Evolutionary conservation across 768 basidiomycete genomes (phyloP).

Genomic region (Lactarius akahatsu): DNA sequence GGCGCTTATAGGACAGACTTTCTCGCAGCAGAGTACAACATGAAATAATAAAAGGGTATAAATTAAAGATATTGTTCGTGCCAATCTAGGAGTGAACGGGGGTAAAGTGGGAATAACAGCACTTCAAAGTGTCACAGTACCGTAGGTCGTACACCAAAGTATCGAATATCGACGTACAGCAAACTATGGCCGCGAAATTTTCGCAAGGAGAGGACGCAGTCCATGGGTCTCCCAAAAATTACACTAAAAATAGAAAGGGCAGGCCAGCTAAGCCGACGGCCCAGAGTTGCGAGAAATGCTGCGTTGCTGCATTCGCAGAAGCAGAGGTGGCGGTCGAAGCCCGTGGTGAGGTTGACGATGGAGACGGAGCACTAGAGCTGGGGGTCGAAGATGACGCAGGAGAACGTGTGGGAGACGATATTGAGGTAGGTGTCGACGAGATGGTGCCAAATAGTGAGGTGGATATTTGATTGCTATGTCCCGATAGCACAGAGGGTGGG

Average conservation of each 20-base stretch:
- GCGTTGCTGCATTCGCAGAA: constrained; percentile 7
- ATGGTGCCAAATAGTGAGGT: constrained; percentile 9
- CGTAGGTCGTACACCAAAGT: not conserved
- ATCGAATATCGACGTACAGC: not conserved
- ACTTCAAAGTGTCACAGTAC: not conserved
- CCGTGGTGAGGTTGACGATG: not conserved
- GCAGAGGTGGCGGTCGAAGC: not conserved
- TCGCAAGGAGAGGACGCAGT: not conserved
- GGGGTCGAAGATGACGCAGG: not conserved
- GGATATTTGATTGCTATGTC: constrained; percentile 15
- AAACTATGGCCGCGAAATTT: not conserved
- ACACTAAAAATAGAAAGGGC: constrained; percentile 4
- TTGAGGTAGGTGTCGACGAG: not conserved
- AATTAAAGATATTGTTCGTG: not conserved
- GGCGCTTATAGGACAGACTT: not conserved
- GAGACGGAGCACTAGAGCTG: not conserved
- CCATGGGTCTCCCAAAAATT: not conserved
- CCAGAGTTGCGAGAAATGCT: not conserved
- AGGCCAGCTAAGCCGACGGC: constrained; percentile 1
- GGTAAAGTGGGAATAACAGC: not conserved
- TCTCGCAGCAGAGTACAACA: not conserved
- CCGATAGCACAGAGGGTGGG: constrained; percentile 38
- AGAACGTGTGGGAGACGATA: not conserved
- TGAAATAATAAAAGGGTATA: not conserved
- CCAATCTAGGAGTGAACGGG: not conserved